Evolutionary conservation across 345 rosid species (phyloP).

Genomic region (thale cress (Arabidopsis thaliana)): TAIR10.1 NC_003075.7:9837501-9838000

Average conservation of each 20-base stretch:
- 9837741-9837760: constrained; percentile 28
- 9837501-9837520: neutral
- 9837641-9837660: constrained; percentile 8
- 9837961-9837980: constrained; percentile 7
- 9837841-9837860: too few species aligned
- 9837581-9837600: constrained; percentile 30
- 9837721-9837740: constrained; percentile 6
- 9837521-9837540: neutral
- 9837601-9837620: constrained; percentile 6
- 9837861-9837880: too few species aligned
- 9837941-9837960: neutral
- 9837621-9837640: constrained; percentile 17
- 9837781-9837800: neutral
- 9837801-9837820: constrained; percentile 11
- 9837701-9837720: constrained; percentile 28
- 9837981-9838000: neutral
- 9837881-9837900: neutral
- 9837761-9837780: constrained; percentile 27
- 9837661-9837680: constrained; percentile 17
- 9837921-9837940: constrained; percentile 25
- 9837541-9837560: constrained; percentile 3
- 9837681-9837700: neutral
- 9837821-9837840: neutral
- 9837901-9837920: constrained; percentile 29
- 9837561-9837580: constrained; percentile 29